phyloP scores from a whole-genome alignment of 768 basidiomycete genomes.

The Leucosporidium yakuticum region DNA sequence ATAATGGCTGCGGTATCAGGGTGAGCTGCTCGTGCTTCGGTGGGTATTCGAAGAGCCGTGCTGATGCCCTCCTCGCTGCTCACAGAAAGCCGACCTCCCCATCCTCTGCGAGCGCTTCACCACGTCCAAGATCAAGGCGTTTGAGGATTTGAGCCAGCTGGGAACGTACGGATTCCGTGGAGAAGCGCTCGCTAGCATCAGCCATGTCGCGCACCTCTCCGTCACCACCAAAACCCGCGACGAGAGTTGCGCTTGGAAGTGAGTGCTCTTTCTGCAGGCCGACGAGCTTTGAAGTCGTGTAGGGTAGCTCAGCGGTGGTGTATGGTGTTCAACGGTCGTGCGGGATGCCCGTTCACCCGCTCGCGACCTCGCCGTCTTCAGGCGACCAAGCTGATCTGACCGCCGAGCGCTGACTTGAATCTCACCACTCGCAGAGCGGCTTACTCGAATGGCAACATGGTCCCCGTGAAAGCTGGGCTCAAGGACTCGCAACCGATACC shows the following conservation, averaged over 20 bases:
- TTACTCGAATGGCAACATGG: slow-evolving; percentile 71
- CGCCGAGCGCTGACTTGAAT: background rate
- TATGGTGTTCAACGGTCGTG: no score
- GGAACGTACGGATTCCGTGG: slow-evolving; percentile 94
- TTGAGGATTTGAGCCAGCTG: slow-evolving; percentile 75
- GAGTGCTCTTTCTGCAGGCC: slow-evolving; percentile 46
- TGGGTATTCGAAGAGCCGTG: background rate
- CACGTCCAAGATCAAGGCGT: slow-evolving; percentile 82
- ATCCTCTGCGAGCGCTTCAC: slow-evolving; percentile 92
- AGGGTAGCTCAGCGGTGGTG: no score
- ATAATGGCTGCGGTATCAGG: slow-evolving; percentile 91
- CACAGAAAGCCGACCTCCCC: slow-evolving; percentile 75
- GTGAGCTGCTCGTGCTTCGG: slow-evolving; percentile 48
- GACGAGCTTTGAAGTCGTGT: no score
- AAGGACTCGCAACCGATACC: slow-evolving; percentile 67
- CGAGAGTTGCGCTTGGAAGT: slow-evolving; percentile 90
- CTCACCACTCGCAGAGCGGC: slow-evolving; percentile 54
- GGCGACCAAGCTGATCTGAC: no score
- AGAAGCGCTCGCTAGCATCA: slow-evolving; percentile 92
- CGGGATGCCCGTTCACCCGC: no score
- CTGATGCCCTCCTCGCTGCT: background rate
- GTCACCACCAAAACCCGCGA: slow-evolving; percentile 83
- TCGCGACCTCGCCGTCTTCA: no score
- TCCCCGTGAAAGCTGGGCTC: slow-evolving; percentile 62
- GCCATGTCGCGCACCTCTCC: slow-evolving; percentile 80